Percentiles rank a stretch among this genome's conserved stretches.
Evolutionary conservation across 345 rosid species (phyloP).

Genomic region (Eucalyptus marginata): DNA sequence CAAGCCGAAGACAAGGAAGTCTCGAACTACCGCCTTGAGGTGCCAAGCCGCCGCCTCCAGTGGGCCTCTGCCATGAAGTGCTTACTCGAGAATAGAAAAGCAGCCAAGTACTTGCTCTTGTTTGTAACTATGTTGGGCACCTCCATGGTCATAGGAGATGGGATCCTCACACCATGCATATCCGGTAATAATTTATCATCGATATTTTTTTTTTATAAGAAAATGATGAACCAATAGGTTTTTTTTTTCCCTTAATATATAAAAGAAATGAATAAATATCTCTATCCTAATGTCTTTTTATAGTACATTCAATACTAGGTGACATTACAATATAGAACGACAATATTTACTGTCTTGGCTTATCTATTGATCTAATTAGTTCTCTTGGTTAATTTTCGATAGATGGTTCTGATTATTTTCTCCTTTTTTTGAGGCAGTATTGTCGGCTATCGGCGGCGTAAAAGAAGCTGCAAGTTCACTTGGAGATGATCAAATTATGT

Average conservation of each 20-base stretch:
- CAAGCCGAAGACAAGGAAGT: constrained; percentile 9
- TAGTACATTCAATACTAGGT: not conserved
- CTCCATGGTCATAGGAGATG: constrained; percentile 33
- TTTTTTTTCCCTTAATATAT: not conserved
- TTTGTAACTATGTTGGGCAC: constrained; percentile 14
- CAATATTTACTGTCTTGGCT: not conserved
- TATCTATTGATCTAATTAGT: not conserved
- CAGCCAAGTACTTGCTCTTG: constrained; percentile 5
- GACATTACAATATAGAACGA: not conserved
- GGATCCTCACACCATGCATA: constrained; percentile 18
- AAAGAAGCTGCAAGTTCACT: constrained; percentile 2
- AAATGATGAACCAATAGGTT: not conserved
- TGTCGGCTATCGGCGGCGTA: constrained; percentile 13
- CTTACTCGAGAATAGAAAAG: not conserved
- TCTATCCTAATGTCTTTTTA: not conserved
- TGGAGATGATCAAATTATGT: not conserved
- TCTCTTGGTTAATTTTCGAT: not conserved
- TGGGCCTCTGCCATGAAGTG: constrained; percentile 3
- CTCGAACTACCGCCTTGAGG: constrained; percentile 2
- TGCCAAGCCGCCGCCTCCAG: not conserved
- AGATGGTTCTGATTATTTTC: not conserved
- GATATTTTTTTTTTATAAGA: not conserved
- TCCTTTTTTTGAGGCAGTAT: not conserved
- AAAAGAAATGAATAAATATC: not conserved
- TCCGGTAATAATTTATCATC: not conserved